phyloP scores from a whole-genome alignment of 2,329 filamentous ascomycete genomes.

The Microcyclospora pomicola region DNA sequence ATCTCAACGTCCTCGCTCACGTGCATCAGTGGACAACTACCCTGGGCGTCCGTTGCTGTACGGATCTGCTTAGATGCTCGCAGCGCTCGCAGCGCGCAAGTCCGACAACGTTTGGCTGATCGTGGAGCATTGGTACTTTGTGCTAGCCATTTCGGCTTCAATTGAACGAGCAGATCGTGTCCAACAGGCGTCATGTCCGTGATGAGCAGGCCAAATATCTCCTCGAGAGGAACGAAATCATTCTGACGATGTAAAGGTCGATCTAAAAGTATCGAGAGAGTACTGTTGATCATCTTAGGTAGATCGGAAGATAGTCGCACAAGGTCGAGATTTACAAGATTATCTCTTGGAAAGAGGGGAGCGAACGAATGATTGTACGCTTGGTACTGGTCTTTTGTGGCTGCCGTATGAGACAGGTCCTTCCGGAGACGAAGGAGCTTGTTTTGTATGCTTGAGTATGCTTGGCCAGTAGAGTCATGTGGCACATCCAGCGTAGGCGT shows the following conservation, averaged over 20 bases:
- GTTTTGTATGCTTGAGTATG: conserved; percentile 4
- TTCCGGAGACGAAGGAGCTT: conserved; percentile 22
- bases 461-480: conserved; percentile 5
- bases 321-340: conserved; percentile 19
- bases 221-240: conserved; percentile 16
- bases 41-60: conserved; percentile 20
- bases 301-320: conserved; percentile 13
- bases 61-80: conserved; percentile 13
- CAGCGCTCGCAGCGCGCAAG: conserved; percentile 31
- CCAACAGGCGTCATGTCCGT: conserved; percentile 22
- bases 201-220: conserved; percentile 19
- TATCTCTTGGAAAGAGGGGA: conserved; percentile 17
- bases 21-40: conserved; percentile 28
- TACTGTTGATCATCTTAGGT: conserved; percentile 11
- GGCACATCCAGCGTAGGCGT: conserved; percentile 2
- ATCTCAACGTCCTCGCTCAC: conserved; percentile 18
- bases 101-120: conserved; percentile 29
- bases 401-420: conserved; percentile 17
- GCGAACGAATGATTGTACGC: conserved; percentile 15
- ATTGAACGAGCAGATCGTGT: conserved; percentile 22
- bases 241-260: conserved; percentile 13
- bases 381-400: conserved; percentile 15
- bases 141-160: conserved; percentile 37
- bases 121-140: conserved; percentile 33
- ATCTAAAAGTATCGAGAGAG: conserved; percentile 6